Conservation (phyloP, 441 rosid species). For the Viola pubescens region DNA sequence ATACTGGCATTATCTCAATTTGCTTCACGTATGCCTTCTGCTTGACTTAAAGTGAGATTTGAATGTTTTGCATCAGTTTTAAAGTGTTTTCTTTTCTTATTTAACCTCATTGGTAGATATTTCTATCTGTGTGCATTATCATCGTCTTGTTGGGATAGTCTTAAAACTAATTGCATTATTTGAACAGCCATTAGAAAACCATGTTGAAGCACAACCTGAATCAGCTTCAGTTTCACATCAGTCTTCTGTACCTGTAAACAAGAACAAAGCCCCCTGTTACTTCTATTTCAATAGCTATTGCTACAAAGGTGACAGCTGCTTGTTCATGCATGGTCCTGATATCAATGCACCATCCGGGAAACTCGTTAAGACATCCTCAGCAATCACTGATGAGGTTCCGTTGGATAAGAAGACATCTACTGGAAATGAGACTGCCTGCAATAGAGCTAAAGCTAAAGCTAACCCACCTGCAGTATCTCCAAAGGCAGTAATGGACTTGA, state of each 20-base stretch:
- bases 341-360: slow-evolving; percentile 16
- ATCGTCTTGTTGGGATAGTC: too few species aligned
- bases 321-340: slow-evolving; percentile 36
- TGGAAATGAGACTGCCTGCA: slow-evolving; percentile 6
- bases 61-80: too few species aligned
- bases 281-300: slow-evolving; percentile 43
- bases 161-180: not conserved
- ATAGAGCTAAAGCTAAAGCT: slow-evolving; percentile 2
- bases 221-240: slow-evolving; percentile 18
- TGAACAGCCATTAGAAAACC: slow-evolving; percentile 44
- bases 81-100: too few species aligned
- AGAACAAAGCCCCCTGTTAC: slow-evolving; percentile 37
- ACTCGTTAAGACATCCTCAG: slow-evolving; percentile 16
- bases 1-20: too few species aligned
- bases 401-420: slow-evolving; percentile 14
- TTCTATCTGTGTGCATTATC: too few species aligned
- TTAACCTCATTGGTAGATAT: too few species aligned
- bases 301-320: slow-evolving; percentile 43
- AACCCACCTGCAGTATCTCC: slow-evolving; percentile 17
- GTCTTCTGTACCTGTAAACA: slow-evolving; percentile 25
- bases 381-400: slow-evolving; percentile 15
- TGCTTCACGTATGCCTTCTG: too few species aligned
- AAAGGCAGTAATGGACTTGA: slow-evolving; percentile 15
- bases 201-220: slow-evolving; percentile 25
- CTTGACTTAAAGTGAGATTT: too few species aligned